These are phyloP conservation scores for Dipteronia dyeriana DNA, from an alignment of 345 rosid genomes.

Conservation along the genomic window DNA sequence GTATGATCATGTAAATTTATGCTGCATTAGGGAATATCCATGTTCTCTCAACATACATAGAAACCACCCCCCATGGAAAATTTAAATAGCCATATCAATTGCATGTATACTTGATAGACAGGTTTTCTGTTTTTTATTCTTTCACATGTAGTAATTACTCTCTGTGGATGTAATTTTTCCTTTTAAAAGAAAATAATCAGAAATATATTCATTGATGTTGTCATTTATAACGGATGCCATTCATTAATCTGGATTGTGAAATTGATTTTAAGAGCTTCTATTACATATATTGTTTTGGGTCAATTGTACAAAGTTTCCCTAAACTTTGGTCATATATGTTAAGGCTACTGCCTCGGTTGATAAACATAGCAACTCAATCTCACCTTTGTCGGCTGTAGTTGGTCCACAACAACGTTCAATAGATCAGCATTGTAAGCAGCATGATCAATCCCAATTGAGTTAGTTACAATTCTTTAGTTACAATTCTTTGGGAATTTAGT, in stretches of 20 bases:
- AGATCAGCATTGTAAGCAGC: too few relatives aligned
- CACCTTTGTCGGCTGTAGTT: too few relatives aligned
- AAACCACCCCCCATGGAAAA: not conserved
- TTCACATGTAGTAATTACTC: not conserved
- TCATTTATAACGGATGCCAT: not conserved
- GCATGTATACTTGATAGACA: not conserved
- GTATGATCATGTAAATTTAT: constrained; percentile 6
- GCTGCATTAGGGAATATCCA: not conserved
- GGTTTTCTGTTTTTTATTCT: not conserved
- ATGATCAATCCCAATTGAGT: too few relatives aligned
- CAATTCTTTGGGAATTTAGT: too few relatives aligned
- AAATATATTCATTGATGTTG: not conserved
- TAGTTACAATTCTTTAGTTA: too few relatives aligned
- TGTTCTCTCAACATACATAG: not conserved
- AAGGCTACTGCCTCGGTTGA: too few relatives aligned
- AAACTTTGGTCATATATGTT: too few relatives aligned
- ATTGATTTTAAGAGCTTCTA: not conserved
- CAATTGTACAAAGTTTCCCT: too few relatives aligned
- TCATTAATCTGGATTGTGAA: not conserved
- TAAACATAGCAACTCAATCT: too few relatives aligned
- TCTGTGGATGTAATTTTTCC: not conserved
- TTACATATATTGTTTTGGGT: too few relatives aligned
- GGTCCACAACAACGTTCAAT: too few relatives aligned
- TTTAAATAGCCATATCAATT: not conserved
- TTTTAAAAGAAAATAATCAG: not conserved